These are phyloP conservation scores for Candida hungchunana DNA, from an alignment of 805 yeast species.

Conservation along the genomic window DNA sequence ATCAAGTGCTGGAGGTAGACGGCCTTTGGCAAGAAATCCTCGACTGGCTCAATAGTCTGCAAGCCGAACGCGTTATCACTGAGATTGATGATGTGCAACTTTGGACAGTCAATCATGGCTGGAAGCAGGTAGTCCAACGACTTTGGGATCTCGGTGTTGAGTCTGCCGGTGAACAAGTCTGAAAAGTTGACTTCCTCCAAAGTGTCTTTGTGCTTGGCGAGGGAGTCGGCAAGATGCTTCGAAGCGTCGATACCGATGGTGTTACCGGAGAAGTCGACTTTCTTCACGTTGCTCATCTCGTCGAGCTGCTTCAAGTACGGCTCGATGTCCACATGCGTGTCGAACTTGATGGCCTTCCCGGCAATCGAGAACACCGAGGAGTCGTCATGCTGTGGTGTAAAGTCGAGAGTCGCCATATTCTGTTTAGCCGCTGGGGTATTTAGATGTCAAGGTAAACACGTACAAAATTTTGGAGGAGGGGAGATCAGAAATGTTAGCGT, in stretches of 20 bases:
- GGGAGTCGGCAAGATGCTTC: constrained; percentile 55
- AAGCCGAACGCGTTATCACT: constrained; percentile 97
- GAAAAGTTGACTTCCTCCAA: constrained; percentile 75
- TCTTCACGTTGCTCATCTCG: constrained; percentile 35
- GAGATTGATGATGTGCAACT: constrained; percentile 70
- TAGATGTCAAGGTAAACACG: constrained; percentile 4
- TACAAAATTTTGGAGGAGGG: too few relatives aligned
- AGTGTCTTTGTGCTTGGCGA: constrained; percentile 38
- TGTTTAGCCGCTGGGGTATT: background rate
- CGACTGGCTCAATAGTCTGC: constrained; percentile 88
- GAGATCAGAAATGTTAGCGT: background rate
- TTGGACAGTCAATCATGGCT: constrained; percentile 62
- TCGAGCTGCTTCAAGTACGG: constrained; percentile 61
- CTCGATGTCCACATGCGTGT: constrained; percentile 65
- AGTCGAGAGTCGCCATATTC: constrained; percentile 38
- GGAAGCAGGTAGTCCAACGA: constrained; percentile 71
- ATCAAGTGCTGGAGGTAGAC: constrained; percentile 79
- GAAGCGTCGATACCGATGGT: constrained; percentile 93
- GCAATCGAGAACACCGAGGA: constrained; percentile 57
- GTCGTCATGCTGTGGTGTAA: constrained; percentile 38
- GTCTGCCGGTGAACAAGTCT: constrained; percentile 91
- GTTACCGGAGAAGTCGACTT: constrained; percentile 84
- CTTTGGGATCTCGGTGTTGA: constrained; percentile 90
- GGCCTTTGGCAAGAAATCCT: constrained; percentile 69
- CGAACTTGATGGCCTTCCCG: constrained; percentile 73